Evolutionary conservation across 805 yeast species (phyloP), one percentile per base, ranked within the genome.

Genomic region (Candida glaebosa): DNA sequence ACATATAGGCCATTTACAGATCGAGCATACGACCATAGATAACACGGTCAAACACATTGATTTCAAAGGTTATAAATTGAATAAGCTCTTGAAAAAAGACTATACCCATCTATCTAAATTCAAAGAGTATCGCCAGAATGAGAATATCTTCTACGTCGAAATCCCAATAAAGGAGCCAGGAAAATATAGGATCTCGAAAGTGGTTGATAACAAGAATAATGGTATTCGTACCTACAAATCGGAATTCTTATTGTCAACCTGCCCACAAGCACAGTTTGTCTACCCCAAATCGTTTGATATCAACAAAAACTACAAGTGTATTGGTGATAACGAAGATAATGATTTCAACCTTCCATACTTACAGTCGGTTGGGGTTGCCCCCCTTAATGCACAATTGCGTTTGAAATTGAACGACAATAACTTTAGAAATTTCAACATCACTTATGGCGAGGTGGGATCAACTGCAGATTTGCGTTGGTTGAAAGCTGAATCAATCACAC

Each of bases 141-240:
- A 54, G 16, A 54, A 69, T 9, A 73, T 84, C 15, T 73, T 76
- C 38, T 82, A 82, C 52, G 46, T 87, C 31, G 83, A 79, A 51
- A 50, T 90, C 6, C 88, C 93, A 1, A 62, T 89, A 5, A 58
- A 60, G 1, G 65, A 74, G 14, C 84, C 93, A 0, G 99, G 99
- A 1, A 68, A 76, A n/a, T 93, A 93, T 61, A 78, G 76, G 43
- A 72, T 93, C 3, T 68, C 64, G 18, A 73, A 76, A 40, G 93
- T 90, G 4, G 56, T 73, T 2, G 99, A 93, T 57, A 51, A 56
- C 20, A 81, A 81, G 41, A 77, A 78, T 34, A 65, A 84, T 25
- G 76, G 74, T 14, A 75, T 87, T 25, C 75, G 86, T 51, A 69
- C 81, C 2, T 75, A 71, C 47, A 78, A 75, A 45, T 76, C 84